Percentiles rank a stretch among this genome's conserved stretches.
phyloP scores from a whole-genome alignment of 192 early-diverging fungal species.

The Glomus cerebriforme region DNA sequence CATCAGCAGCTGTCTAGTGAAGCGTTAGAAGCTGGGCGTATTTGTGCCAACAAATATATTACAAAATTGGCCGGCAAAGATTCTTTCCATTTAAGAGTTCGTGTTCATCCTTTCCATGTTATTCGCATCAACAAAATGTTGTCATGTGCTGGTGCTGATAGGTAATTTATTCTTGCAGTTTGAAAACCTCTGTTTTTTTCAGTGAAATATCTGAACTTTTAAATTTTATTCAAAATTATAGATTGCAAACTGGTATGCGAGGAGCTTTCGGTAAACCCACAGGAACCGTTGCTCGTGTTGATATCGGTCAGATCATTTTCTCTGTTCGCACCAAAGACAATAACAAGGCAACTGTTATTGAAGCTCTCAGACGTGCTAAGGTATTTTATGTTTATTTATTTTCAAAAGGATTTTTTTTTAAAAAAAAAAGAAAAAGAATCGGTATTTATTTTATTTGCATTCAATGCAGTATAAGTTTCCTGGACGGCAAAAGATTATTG shows the following conservation, averaged over 20 bases:
- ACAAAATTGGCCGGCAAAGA: constrained; percentile 96
- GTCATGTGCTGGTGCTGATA: constrained; percentile 99
- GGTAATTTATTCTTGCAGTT: constrained; percentile 37
- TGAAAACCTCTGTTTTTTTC: neutral
- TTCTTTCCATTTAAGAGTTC: constrained; percentile 98
- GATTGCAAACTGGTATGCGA: constrained; percentile 99
- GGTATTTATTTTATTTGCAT: neutral
- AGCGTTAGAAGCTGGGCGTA: constrained; percentile 97
- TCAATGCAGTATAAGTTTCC: constrained; percentile 94
- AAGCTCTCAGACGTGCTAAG: constrained; percentile 61
- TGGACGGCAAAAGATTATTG: constrained; percentile 97
- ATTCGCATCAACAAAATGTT: constrained; percentile 99
- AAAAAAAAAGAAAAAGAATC: neutral
- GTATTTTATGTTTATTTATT: no score
- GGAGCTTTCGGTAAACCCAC: constrained; percentile 98
- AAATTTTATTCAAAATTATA: constrained; percentile 24
- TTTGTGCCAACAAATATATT: constrained; percentile 98
- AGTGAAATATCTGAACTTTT: neutral
- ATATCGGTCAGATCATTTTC: constrained; percentile 97
- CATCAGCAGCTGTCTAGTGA: constrained; percentile 99
- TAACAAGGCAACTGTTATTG: constrained; percentile 92
- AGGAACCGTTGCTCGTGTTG: constrained; percentile 93
- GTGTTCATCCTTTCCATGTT: constrained; percentile 99
- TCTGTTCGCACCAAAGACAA: constrained; percentile 94
- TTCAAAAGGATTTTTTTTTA: neutral